Base-by-base conservation (phyloP, 495 filamentous ascomycete genomes). In the Lophium mytilinum region DNA sequence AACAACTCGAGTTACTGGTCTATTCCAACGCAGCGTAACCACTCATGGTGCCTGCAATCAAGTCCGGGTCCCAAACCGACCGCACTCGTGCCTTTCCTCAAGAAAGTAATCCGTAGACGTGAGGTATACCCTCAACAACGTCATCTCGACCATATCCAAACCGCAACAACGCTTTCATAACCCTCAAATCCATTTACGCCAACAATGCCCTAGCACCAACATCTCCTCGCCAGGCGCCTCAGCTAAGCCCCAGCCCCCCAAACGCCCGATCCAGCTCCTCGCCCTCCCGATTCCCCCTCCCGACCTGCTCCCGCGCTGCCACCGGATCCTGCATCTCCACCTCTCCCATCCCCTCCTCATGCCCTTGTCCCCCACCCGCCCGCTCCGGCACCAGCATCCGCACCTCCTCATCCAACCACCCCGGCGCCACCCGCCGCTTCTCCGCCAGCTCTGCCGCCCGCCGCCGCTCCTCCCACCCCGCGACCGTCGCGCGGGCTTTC, bases 361-460 rank as follows among this genome's bases (percentile, higher is more conserved):
- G 56, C 4, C 39, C 61, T 21, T 33, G 60, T 33, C 35, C 62
- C 14, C 18, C 43, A 37, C 33, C 43, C 53, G 67, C 75, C 62
- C 72, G 79, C 68, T 82, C 76, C 4, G 93, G 93, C 73, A 91
- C 83, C 46, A 98, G 69, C 53, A 98, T 72, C 64, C 87, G 80
- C 68, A 87, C 84, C 30, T 95, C 88, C 37, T 88, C 86, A 69
- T 98, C 93, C 64, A 98, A 72, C 88, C 92, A 98, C 0, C 93
- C 93, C 14, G 93, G 93, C 40, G 93, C 93, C 36, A 95, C 78
- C 17, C 90, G 77, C 52, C 93, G 71, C 78, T 95, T 96, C 80
- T 97, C 93, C 36, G 88, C 89, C 54, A 98, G 73, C 55, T 97
- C 93, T 48, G 86, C 78, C 49, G 88, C 83, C 43, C 72, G 71